Base-by-base conservation (phyloP, 2,329 filamentous ascomycete genomes). In the Penicillium olsonii region DNA sequence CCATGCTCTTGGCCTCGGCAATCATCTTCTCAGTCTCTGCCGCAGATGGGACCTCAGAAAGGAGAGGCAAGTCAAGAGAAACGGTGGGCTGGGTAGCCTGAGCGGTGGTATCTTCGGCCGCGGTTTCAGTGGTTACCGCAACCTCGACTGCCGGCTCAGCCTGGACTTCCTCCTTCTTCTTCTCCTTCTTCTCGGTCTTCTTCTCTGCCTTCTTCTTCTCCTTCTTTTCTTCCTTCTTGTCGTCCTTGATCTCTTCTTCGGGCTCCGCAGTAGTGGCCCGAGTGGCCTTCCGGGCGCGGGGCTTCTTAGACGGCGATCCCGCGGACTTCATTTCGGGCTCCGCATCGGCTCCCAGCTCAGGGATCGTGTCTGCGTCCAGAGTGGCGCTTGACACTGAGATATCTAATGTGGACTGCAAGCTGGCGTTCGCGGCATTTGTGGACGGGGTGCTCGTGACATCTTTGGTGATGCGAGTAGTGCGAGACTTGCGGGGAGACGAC, bases 21-120 rank as follows among this genome's bases (percentile, higher is more conserved):
- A 97, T 87, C 87, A 96, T 91, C 47, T 85, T 82, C 49, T 87
- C 81, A 1, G 91, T 86, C 62, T 94, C 88, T 56, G 91, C 87
- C 0, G 89, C 84, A 11, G 85, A 82, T 0, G 88, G 86, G 8
- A 91, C 79, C 53, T 89, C 83, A 0, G 83, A 77, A 38, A 79
- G 76, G 9, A 83, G 78, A 4, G 91, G 88, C 65, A 94, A 79
- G 56, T 94, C 87, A 10, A 94, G 78, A 54, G 87, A 87, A 41
- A 92, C 84, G 39, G 85, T 84, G 6, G 87, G 92, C 58, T 83
- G 83, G 48, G 85, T 87, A 1, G 83, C 83, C 68, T 90, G 5
- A 24, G 22, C 8, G 22, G 22, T 85, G 4, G 82, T 73, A 17
- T 85, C 84, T 44, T 77, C 78, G 9, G 45, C 51, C 2, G 54